Evolutionary conservation across 106 monocot species (phyloP).

Genomic region (Dendrobium huoshanense): DNA sequence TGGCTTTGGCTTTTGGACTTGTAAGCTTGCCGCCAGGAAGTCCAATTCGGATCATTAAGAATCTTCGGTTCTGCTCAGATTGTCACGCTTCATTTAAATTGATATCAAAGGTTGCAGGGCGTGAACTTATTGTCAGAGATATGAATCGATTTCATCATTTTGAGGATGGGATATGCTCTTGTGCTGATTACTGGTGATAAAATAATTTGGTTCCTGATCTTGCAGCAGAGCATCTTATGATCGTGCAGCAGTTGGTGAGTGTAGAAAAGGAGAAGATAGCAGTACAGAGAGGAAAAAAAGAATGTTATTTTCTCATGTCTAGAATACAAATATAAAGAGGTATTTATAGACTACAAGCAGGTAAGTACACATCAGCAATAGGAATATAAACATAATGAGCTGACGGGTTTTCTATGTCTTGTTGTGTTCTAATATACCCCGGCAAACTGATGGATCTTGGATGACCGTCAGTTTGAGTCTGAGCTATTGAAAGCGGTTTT

Average conservation of each 20-base stretch:
- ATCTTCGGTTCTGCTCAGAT: conserved; percentile 73
- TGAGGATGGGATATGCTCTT: conserved; percentile 53
- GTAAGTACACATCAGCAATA: no score
- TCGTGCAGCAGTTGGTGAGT: not conserved
- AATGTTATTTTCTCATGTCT: no score
- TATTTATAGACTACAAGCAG: no score
- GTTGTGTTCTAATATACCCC: no score
- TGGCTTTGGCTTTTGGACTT: conserved; percentile 77
- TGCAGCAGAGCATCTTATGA: not conserved
- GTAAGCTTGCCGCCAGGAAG: conserved; percentile 25
- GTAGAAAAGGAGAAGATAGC: no score
- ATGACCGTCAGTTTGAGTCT: no score
- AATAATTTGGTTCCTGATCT: not conserved
- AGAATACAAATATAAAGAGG: no score
- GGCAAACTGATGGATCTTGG: no score
- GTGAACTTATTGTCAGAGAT: conserved; percentile 78
- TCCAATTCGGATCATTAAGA: conserved; percentile 72
- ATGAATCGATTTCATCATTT: conserved; percentile 83
- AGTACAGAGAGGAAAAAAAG: no score
- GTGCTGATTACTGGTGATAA: conserved; percentile 85
- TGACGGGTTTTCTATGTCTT: no score
- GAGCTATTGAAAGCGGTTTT: no score
- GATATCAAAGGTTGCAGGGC: conserved; percentile 45
- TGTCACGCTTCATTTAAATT: conserved; percentile 69
- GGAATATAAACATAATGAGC: no score